phyloP scores from a whole-genome alignment of 768 basidiomycete genomes.

The Chiua virens region DNA sequence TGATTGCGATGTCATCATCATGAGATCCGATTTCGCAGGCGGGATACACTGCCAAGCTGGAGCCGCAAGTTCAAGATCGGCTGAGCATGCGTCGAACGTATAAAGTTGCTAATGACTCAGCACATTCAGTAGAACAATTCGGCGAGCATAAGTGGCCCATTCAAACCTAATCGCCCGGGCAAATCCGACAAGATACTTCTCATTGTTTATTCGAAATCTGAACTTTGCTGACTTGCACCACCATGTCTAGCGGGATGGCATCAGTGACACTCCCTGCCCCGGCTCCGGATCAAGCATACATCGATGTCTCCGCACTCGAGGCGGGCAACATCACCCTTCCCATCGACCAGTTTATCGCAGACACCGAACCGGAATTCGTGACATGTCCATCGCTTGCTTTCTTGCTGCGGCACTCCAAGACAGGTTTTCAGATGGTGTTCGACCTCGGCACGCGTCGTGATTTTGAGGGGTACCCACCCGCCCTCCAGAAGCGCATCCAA shows the following conservation, averaged over 20 bases:
- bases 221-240: neutral
- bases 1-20: neutral
- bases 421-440: constrained; percentile 43
- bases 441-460: constrained; percentile 58
- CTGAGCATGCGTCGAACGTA: no score
- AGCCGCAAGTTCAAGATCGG: no score
- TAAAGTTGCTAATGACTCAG: no score
- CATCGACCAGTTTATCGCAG: constrained; percentile 39
- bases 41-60: no score
- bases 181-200: no score
- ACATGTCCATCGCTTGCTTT: constrained; percentile 51
- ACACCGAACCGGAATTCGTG: constrained; percentile 26
- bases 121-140: no score
- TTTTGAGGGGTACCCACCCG: constrained; percentile 41
- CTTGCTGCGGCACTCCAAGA: constrained; percentile 47
- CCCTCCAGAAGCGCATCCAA: constrained; percentile 20
- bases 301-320: constrained; percentile 56
- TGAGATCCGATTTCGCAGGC: no score
- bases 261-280: constrained; percentile 12
- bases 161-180: no score
- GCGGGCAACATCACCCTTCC: constrained; percentile 45
- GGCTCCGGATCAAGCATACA: constrained; percentile 46
- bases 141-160: no score
- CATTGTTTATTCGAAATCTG: no score
- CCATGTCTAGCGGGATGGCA: constrained; percentile 3